Evolutionary conservation across 306 rosid genomes (phyloP), one percentile per base, ranked within the genome.

Genomic region (Coriaria nepalensis): DNA sequence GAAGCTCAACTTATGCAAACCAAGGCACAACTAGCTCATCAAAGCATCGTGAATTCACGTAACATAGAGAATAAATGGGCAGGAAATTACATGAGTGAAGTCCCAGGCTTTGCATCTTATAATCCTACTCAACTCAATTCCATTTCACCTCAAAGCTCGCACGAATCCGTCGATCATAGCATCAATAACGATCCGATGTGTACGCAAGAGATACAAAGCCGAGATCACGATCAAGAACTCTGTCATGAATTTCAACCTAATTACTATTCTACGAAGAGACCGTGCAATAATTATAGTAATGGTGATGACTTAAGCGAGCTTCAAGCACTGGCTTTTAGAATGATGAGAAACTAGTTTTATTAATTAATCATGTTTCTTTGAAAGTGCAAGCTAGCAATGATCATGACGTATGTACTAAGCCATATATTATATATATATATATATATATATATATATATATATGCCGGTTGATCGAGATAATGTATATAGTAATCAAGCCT

Each of bases 1-100:
- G 87, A 92, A 73, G 77, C 88, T 47, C 98, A 92, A 62, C 40
- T 92, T 69, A 71, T 82, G 73, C 98, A 92, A 62, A 75, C 65
- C 61, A 92, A 66, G 68, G 78, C 86, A 64, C 96, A 85, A 53
- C 47, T 85, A 47, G 78, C 93, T 33, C 94, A 85, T 20, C 29
- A 20, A 20, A 20, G 2, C 29, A 20, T 20, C 29, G 29, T 20
- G 29, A 20, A 38, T 38, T 38, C 41, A 38, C 7, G 41, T 6
- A 38, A 38, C 41, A 9, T 38, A 2, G 41, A 38, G 10, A 38
- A 38, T 38, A 2, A 38, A 38, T 38, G 41, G 41, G 41, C 4
- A 38, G 10, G 9, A 38, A 38, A 38, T 38, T 9, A 38, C 10
- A 38, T 38, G 41, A 38, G 10, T 38, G 41, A 4, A 9, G 9